phyloP scores from a whole-genome alignment of 768 basidiomycete genomes.

The Leccinum ochraceum region DNA sequence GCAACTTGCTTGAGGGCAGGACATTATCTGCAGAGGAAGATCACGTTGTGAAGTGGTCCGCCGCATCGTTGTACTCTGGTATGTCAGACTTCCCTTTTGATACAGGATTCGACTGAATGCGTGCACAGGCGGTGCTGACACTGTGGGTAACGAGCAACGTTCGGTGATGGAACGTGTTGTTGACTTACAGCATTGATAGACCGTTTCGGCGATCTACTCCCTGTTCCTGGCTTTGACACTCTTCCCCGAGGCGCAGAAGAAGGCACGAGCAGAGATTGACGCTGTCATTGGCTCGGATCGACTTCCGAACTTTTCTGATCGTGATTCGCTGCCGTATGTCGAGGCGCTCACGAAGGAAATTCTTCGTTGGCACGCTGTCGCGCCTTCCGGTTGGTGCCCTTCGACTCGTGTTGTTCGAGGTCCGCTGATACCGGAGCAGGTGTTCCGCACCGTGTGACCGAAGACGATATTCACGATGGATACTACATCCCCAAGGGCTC shows the following conservation, averaged over 20 bases:
- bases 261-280: conserved; percentile 66
- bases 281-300: conserved; percentile 57
- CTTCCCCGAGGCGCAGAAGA: conserved; percentile 54
- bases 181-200: conserved; percentile 40
- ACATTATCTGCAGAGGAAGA: conserved; percentile 55
- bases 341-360: conserved; percentile 64
- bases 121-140: conserved; percentile 47
- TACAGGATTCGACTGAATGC: conserved; percentile 3
- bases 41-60: conserved; percentile 62
- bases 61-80: conserved; percentile 35
- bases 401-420: conserved; percentile 1
- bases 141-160: conserved; percentile 27
- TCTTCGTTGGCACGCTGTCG: conserved; percentile 41
- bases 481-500: conserved; percentile 57
- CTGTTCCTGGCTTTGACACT: conserved; percentile 64
- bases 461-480: conserved; percentile 63
- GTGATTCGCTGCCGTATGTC: conserved; percentile 56
- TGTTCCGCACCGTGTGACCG: conserved; percentile 51
- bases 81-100: conserved; percentile 15
- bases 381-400: conserved; percentile 41
- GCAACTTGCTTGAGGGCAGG: conserved; percentile 54
- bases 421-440: conserved; percentile 34
- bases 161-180: neutral
- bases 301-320: conserved; percentile 61
- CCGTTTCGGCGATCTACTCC: conserved; percentile 59